phyloP scores from a whole-genome alignment of 2,329 filamentous ascomycete species.

The Paecilomyces sp. region DNA sequence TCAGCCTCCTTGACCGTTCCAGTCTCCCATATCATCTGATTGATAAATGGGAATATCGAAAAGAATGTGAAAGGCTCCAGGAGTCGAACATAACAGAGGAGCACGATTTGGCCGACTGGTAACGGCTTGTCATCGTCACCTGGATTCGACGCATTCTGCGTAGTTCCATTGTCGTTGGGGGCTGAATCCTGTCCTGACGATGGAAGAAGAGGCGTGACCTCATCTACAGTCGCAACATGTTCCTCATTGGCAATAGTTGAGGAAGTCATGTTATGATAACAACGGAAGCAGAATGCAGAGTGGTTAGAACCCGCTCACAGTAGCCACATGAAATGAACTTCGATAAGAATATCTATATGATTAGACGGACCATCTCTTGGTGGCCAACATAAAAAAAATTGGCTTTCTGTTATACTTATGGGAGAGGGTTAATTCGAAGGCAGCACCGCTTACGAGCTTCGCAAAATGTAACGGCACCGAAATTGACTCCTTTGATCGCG shows the following conservation, averaged over 20 bases:
- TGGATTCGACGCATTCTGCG: not conserved
- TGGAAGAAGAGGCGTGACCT: not conserved
- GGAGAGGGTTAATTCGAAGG: not conserved
- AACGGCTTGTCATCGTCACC: conserved; percentile 43
- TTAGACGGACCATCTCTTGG: not conserved
- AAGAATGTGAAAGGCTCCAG: conserved; percentile 79
- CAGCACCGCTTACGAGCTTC: not conserved
- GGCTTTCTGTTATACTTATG: not conserved
- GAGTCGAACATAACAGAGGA: conserved; percentile 66
- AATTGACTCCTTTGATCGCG: not conserved
- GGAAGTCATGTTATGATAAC: not conserved
- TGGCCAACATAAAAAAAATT: not conserved
- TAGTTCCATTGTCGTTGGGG: not conserved
- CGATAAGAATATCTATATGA: not conserved
- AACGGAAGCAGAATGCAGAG: not conserved
- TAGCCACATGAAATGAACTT: not conserved
- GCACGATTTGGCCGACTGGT: conserved; percentile 58
- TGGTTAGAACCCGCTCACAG: not conserved
- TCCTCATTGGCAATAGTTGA: not conserved
- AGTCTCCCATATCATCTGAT: conserved; percentile 64
- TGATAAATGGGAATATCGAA: conserved; percentile 73
- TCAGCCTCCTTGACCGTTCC: conserved; percentile 56
- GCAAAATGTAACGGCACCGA: not conserved
- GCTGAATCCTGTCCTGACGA: not conserved
- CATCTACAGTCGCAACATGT: not conserved